These are phyloP conservation scores for Brassica nigra DNA, from an alignment of 345 rosid genomes.

Conservation along the genomic window DNA sequence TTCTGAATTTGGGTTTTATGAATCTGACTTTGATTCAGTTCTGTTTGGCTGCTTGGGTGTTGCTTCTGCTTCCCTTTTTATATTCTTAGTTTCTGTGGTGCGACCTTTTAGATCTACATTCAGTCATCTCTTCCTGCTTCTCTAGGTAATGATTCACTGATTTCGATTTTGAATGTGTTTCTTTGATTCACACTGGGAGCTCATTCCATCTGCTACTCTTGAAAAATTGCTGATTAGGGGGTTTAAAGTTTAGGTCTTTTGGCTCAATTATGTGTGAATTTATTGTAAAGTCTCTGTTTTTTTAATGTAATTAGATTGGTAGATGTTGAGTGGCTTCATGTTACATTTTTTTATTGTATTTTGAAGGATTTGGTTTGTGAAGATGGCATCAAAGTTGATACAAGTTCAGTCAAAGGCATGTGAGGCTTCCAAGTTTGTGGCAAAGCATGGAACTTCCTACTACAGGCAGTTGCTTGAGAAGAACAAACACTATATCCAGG, in stretches of 20 bases:
- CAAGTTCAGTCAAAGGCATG: conserved; percentile 73
- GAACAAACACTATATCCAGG: conserved; percentile 80
- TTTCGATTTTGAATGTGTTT: conserved; percentile 7
- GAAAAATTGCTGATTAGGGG: not conserved
- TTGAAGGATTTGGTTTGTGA: conserved; percentile 35
- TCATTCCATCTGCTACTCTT: conserved; percentile 23
- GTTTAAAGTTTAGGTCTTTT: not conserved
- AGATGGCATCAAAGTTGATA: conserved; percentile 64
- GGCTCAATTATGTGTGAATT: conserved; percentile 16
- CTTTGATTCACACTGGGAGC: not conserved
- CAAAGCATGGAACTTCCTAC: conserved; percentile 73
- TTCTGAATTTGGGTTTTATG: not conserved
- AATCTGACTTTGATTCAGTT: not conserved
- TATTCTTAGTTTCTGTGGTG: not conserved
- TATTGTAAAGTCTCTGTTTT: not conserved
- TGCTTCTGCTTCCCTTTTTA: not conserved
- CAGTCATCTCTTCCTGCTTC: conserved; percentile 16
- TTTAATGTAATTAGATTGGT: not conserved
- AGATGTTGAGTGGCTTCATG: not conserved
- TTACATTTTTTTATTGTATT: not conserved
- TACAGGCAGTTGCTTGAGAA: conserved; percentile 75
- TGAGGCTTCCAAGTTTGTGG: conserved; percentile 64
- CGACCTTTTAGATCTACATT: conserved; percentile 29
- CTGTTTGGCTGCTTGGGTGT: not conserved
- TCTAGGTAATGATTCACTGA: not conserved